These are phyloP conservation scores for Backusella tuberculispora DNA, from an alignment of 192 early-diverging fungal species.

Conservation along the genomic window DNA sequence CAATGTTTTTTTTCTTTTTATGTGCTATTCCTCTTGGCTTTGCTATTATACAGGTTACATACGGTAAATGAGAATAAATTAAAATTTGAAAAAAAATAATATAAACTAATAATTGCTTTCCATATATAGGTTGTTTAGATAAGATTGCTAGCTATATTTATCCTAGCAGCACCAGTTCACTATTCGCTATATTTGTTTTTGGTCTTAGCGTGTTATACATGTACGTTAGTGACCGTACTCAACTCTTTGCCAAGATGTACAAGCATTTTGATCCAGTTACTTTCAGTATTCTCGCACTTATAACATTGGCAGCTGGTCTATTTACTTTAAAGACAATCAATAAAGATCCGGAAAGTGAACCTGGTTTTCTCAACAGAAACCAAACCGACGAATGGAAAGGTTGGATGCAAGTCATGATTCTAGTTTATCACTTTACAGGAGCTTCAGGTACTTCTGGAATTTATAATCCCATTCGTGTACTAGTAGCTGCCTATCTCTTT, in stretches of 20 bases:
- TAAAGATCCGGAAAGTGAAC: conserved; percentile 43
- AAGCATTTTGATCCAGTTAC: conserved; percentile 55
- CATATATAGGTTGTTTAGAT: not conserved
- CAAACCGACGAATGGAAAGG: conserved; percentile 90
- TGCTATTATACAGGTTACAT: not conserved
- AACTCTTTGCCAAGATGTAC: conserved; percentile 67
- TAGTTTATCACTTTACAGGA: conserved; percentile 74
- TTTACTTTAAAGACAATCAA: conserved; percentile 47
- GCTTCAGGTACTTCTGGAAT: conserved; percentile 65
- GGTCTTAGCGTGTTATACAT: conserved; percentile 60
- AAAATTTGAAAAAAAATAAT: not conserved
- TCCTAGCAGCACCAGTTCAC: conserved; percentile 46
- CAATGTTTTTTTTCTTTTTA: conserved; percentile 46
- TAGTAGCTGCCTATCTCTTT: conserved; percentile 81
- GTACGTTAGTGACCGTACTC: conserved; percentile 71
- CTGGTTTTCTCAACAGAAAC: conserved; percentile 69
- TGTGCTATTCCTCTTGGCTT: conserved; percentile 43
- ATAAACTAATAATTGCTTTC: not conserved
- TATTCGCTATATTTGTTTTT: conserved; percentile 55
- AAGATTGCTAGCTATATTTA: not conserved
- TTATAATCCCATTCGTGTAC: conserved; percentile 72
- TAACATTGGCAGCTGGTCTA: conserved; percentile 49
- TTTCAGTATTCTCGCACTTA: conserved; percentile 53
- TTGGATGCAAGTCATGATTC: conserved; percentile 81
- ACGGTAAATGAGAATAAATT: not conserved